Evolutionary conservation across 2,329 filamentous ascomycete genomes (phyloP).

Genomic region (Neoascochyta sp.): DNA sequence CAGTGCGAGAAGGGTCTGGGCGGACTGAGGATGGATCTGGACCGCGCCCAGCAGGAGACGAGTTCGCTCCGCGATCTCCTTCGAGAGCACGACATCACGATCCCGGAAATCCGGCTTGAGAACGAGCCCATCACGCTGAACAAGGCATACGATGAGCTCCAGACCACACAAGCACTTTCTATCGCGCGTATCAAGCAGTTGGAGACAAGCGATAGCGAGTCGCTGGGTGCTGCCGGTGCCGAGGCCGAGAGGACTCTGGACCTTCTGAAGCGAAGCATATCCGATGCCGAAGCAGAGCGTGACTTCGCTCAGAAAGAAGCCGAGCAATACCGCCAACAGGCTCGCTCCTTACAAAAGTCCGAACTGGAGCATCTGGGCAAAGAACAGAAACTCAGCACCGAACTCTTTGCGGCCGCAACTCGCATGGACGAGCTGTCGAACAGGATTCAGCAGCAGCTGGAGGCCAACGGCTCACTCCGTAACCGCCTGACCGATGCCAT

Average conservation of each 20-base stretch:
- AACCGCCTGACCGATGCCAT: slow-evolving; percentile 75
- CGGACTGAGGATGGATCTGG: slow-evolving; percentile 92
- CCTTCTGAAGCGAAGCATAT: slow-evolving; percentile 65
- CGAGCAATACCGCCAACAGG: slow-evolving; percentile 58
- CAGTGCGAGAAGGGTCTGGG: slow-evolving; percentile 86
- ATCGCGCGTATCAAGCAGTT: slow-evolving; percentile 64
- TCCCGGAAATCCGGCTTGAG: slow-evolving; percentile 56
- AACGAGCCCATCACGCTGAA: slow-evolving; percentile 65
- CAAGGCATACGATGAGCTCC: slow-evolving; percentile 70
- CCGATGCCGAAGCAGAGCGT: slow-evolving; percentile 66
- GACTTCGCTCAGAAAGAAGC: slow-evolving; percentile 68
- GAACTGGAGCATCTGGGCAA: slow-evolving; percentile 57
- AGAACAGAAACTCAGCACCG: slow-evolving; percentile 62
- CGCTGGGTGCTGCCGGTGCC: slow-evolving; percentile 31
- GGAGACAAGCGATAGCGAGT: slow-evolving; percentile 50
- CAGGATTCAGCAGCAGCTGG: slow-evolving; percentile 76
- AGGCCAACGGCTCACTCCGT: slow-evolving; percentile 72
- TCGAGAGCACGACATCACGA: slow-evolving; percentile 75
- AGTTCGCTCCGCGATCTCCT: slow-evolving; percentile 74
- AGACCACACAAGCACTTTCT: slow-evolving; percentile 65
- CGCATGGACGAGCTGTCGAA: slow-evolving; percentile 75
- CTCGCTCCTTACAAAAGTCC: slow-evolving; percentile 54
- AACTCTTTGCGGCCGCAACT: slow-evolving; percentile 69
- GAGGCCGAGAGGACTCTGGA: slow-evolving; percentile 61
- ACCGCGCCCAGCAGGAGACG: slow-evolving; percentile 92